Evolutionary conservation across 345 rosid species (phyloP), one percentile per base, ranked within the genome.

Genomic region (Dimocarpus longan): DNA sequence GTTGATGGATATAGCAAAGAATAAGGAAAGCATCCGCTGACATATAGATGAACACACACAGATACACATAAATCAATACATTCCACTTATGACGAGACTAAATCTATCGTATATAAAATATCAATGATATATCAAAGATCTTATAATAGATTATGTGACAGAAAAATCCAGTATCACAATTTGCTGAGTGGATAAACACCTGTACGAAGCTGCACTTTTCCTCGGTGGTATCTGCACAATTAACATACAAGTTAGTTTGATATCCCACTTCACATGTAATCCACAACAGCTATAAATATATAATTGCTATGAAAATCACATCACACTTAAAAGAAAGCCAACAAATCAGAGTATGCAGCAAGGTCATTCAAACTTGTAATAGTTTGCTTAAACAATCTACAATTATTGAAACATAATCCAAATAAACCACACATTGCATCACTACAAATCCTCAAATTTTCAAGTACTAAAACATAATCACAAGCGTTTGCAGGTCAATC

Each of bases 161-260:
- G 11, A 44, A 62, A 59, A 32, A 60, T 4, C 24, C 70, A 57
- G 69, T 8, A 71, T 6, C 5, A 74, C 50, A 32, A 44, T 3
- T 60, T n/a, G 15, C 76, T 50, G 71, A 78, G 79, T 62, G 73
- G 68, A 80, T 42, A 75, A 76, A 66, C 75, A 97, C 99, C 98
- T 94, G 98, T 94, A 94, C 22, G 99, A 93, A 79, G 97, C 98
- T 69, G 98, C 97, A 79, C 86, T 94, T 91, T 91, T 93, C 82
- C 99, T 86, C 9, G 99, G 98, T 43, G 99, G 99, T 91, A 97
- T 97, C 99, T 94, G 95, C 95, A 92, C 63, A 88, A 68, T 75
- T 40, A 84, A 81, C 50, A 76, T 42, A 70, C 7, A 18, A 74
- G 77, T 76, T 68, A 85, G 81, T 70, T 78, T 28, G 11, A 77